Percentiles rank a stretch among this genome's conserved stretches.
Conservation (phyloP, 306 rosid genomes). For the Pterocarpus macrocarpus region DNA sequence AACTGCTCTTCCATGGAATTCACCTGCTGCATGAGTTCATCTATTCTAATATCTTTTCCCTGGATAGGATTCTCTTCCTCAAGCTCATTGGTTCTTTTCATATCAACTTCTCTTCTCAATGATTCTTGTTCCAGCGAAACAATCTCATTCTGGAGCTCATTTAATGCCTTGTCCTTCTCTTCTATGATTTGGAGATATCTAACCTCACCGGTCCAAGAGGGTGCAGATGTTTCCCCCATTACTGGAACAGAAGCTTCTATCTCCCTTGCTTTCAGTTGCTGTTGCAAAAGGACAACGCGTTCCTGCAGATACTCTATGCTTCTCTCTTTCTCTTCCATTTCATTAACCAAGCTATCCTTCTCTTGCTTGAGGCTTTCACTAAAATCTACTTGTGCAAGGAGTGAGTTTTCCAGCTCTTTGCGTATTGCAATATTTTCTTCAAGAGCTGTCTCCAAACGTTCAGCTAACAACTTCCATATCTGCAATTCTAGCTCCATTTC, state of each 20-base stretch:
- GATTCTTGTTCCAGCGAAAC: constrained; percentile 64
- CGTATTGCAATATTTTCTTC: constrained; percentile 59
- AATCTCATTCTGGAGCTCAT: constrained; percentile 65
- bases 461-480: constrained; percentile 64
- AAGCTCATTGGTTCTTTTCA: constrained; percentile 51
- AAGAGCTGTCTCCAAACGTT: constrained; percentile 60
- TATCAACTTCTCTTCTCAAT: constrained; percentile 64
- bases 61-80: constrained; percentile 52
- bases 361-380: constrained; percentile 68
- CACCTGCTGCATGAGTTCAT: constrained; percentile 56
- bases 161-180: constrained; percentile 63
- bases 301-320: constrained; percentile 55
- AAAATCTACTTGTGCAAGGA: constrained; percentile 69
- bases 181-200: constrained; percentile 48
- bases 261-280: constrained; percentile 52
- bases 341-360: constrained; percentile 34
- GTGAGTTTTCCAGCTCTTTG: constrained; percentile 77
- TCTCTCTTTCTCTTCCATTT: constrained; percentile 61
- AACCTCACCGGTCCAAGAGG: constrained; percentile 8
- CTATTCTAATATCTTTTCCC: constrained; percentile 36
- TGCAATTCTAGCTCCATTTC: constrained; percentile 73
- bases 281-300: constrained; percentile 59
- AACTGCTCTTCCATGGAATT: constrained; percentile 63
- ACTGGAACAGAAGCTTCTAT: constrained; percentile 47
- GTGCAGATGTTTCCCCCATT: constrained; percentile 25